Evolutionary conservation across 2,329 filamentous ascomycete species (phyloP), one percentile per base, ranked within the genome.

Genomic region (Bipolaris oryzae): DNA sequence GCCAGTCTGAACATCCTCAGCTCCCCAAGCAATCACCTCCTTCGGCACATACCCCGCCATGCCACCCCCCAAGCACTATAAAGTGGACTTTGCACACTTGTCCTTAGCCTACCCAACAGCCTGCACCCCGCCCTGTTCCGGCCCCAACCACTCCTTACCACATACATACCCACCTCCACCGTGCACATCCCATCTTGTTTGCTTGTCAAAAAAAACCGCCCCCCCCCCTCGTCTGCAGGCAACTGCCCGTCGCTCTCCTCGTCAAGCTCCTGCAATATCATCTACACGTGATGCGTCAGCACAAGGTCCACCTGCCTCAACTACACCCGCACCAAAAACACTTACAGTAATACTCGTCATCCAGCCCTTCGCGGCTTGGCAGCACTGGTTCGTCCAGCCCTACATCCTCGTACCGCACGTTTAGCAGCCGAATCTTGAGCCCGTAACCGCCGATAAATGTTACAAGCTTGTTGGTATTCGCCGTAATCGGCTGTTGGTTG

Each of bases 401-500:
- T 43, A 88, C 85, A 73, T 96, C 90, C 74, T 98, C 92, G 78
- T 93, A 90, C 53, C 92, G 83, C 39, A 99, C 90, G 76, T 98
- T 99, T 67, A 99, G 81, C 72, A 99, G 79, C 38, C 95, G 83
- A 60, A 99, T 96, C 80, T 96, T 96, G 61, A 98, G 80, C 4
- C 95, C 93, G 73, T 96, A 98, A 66, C 96, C 90, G 70, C 88
- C 87, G 57, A 98, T 90, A 68, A 97, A 80, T 53, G 88, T 87
- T 51, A 97, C 89, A 60, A 98, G 80, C 76, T 95, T 96, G 73
- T 89, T 94, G 34, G 95, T 98, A 78, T 98, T 94, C 2, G 92
- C 87, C n/a, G 95, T 99, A 73, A 99, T 97, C 18, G 95, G 95
- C 57, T 93, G 87, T 77, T 99, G 95, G 72, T 96, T 92, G 21